These are phyloP conservation scores for Epichloe hybrida DNA, from an alignment of 2,329 filamentous ascomycete genomes.

Conservation along the genomic window DNA sequence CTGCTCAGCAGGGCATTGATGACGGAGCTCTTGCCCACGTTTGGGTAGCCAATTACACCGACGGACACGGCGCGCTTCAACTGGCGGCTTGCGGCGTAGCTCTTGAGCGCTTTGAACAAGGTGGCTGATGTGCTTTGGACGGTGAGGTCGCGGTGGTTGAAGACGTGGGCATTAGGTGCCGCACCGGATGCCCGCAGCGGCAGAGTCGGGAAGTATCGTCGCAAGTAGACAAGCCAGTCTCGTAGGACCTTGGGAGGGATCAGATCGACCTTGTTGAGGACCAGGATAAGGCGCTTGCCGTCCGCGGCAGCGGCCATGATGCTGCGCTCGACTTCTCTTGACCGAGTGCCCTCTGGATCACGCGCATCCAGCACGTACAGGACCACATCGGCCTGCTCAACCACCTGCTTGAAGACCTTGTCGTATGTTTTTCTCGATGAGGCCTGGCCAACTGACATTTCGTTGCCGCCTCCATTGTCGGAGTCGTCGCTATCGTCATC, in stretches of 20 bases:
- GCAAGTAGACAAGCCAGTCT: slow-evolving; percentile 71
- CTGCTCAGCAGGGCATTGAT: slow-evolving; percentile 83
- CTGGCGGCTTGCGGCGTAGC: slow-evolving; percentile 69
- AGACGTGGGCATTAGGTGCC: slow-evolving; percentile 75
- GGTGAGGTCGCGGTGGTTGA: slow-evolving; percentile 82
- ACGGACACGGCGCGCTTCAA: slow-evolving; percentile 83
- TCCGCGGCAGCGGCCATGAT: slow-evolving; percentile 79
- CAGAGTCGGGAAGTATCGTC: slow-evolving; percentile 81
- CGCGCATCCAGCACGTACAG: slow-evolving; percentile 88
- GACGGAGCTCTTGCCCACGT: slow-evolving; percentile 91
- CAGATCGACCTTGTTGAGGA: slow-evolving; percentile 93
- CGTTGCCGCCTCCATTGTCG: slow-evolving; percentile 41
- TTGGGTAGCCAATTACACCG: slow-evolving; percentile 89
- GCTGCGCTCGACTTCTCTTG: slow-evolving; percentile 77
- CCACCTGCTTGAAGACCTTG: slow-evolving; percentile 90
- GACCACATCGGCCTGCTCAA: slow-evolving; percentile 78
- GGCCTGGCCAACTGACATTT: slow-evolving; percentile 37
- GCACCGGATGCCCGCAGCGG: slow-evolving; percentile 74
- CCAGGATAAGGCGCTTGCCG: slow-evolving; percentile 76
- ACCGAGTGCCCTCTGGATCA: slow-evolving; percentile 81
- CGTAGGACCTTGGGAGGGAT: slow-evolving; percentile 71
- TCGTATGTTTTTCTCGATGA: slow-evolving; percentile 78
- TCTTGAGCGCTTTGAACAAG: slow-evolving; percentile 80
- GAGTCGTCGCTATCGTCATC: slow-evolving; percentile 25
- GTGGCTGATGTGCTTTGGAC: slow-evolving; percentile 74